These are phyloP conservation scores for Trichomonascaceae sp. DNA, from an alignment of 1,139 yeast genomes.

Conservation along the genomic window DNA sequence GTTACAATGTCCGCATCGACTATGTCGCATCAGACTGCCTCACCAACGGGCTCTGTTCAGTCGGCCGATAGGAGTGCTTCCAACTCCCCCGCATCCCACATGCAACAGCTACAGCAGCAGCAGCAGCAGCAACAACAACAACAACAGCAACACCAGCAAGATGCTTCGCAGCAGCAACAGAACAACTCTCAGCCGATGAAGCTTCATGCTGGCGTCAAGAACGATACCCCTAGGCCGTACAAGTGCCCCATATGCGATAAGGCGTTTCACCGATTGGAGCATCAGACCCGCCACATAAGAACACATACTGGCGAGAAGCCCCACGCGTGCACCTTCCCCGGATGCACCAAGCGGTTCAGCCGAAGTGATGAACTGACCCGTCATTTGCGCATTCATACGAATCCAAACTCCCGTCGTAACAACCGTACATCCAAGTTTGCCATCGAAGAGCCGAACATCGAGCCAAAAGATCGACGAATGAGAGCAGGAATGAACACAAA, in stretches of 20 bases:
- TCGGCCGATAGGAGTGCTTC: too few relatives aligned
- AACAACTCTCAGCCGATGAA: slow-evolving; percentile 1
- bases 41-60: too few relatives aligned
- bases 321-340: slow-evolving; percentile 76
- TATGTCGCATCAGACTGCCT: too few relatives aligned
- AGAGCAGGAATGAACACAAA: slow-evolving; percentile 1
- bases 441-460: slow-evolving; percentile 9
- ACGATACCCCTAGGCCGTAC: slow-evolving; percentile 52
- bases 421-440: slow-evolving; percentile 19
- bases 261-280: slow-evolving; percentile 86
- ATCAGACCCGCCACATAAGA: slow-evolving; percentile 85
- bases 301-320: slow-evolving; percentile 97
- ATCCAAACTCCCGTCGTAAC: slow-evolving; percentile 55
- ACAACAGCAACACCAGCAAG: background rate
- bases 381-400: slow-evolving; percentile 76
- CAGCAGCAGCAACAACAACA: background rate
- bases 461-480: slow-evolving; percentile 9
- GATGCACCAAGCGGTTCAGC: slow-evolving; percentile 74
- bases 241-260: slow-evolving; percentile 86
- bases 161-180: slow-evolving; percentile 1
- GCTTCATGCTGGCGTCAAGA: slow-evolving; percentile 8
- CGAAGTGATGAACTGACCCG: slow-evolving; percentile 86
- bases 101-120: too few relatives aligned
- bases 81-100: too few relatives aligned
- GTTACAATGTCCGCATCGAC: too few relatives aligned